Evolutionary conservation across 2,329 filamentous ascomycete genomes (phyloP).

Genomic region (Cadophora sp.): DNA sequence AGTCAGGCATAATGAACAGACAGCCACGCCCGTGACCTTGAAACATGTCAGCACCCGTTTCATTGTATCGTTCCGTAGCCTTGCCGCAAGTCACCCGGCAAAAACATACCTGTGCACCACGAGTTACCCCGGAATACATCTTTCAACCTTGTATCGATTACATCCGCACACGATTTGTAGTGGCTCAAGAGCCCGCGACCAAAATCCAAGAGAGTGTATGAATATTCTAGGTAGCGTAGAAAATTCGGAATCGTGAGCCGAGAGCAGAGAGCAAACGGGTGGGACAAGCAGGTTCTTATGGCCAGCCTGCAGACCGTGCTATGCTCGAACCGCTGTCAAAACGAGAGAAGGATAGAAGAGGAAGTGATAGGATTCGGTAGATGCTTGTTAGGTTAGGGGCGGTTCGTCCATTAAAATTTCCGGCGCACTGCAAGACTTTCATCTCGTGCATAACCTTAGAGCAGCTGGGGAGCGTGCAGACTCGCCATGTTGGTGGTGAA

Average conservation of each 20-base stretch:
- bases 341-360: background rate
- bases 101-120: conserved; percentile 23
- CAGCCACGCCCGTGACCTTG: conserved; percentile 41
- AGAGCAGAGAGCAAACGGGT: background rate
- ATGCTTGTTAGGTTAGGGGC: background rate
- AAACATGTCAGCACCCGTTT: background rate
- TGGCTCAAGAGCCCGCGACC: background rate
- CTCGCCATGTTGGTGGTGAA: background rate
- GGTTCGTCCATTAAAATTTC: conserved; percentile 2
- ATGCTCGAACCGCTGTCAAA: conserved; percentile 7
- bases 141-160: conserved; percentile 2
- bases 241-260: background rate
- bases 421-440: background rate
- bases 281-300: background rate
- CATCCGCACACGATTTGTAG: background rate
- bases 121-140: conserved; percentile 23
- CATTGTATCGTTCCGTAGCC: background rate
- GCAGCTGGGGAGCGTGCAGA: no score
- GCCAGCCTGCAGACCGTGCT: conserved; percentile 1
- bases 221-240: background rate
- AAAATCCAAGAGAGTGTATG: background rate
- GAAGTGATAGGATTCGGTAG: background rate
- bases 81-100: background rate
- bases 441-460: background rate
- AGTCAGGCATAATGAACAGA: conserved; percentile 47